A percentile compares a stretch with the other conserved stretches of the same genome.
phyloP scores from a whole-genome alignment of 2,329 filamentous ascomycete genomes.

The Aspergillus intermedius region DNA sequence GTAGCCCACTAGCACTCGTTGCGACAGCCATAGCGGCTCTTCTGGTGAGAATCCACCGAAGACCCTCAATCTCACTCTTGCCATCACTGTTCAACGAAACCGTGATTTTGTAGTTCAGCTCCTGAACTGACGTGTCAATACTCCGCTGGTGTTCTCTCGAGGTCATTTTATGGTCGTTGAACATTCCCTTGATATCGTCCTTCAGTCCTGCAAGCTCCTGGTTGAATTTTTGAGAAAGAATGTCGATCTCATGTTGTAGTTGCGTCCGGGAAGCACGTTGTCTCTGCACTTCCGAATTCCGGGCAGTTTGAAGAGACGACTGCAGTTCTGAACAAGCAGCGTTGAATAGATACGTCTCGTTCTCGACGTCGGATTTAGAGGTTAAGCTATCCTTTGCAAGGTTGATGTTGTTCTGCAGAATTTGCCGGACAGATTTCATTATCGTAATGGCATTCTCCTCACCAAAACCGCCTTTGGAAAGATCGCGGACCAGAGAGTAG shows the following conservation, averaged over 20 bases:
- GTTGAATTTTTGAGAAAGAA: conserved; percentile 72
- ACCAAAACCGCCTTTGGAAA: conserved; percentile 65
- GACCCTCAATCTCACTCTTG: conserved; percentile 82
- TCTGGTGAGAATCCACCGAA: conserved; percentile 75
- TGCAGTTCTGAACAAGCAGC: conserved; percentile 88
- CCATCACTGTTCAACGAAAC: conserved; percentile 82
- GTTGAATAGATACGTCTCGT: conserved; percentile 88
- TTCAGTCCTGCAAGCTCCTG: conserved; percentile 77
- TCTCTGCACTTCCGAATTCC: conserved; percentile 69
- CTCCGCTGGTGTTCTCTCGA: conserved; percentile 80
- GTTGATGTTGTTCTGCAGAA: conserved; percentile 73
- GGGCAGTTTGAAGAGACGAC: conserved; percentile 74
- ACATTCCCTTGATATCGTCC: conserved; percentile 90
- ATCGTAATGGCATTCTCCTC: conserved; percentile 69
- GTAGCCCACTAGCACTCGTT: conserved; percentile 42
- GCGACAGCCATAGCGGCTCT: conserved; percentile 57
- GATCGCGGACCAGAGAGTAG: conserved; percentile 76
- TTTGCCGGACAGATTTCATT: conserved; percentile 83
- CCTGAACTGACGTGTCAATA: conserved; percentile 82
- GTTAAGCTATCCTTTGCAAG: conserved; percentile 74
- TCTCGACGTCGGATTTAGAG: conserved; percentile 88
- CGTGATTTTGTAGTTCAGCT: conserved; percentile 94
- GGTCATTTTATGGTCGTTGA: conserved; percentile 91
- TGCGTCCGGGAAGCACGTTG: conserved; percentile 77
- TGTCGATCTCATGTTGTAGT: conserved; percentile 92